Evolutionary conservation across 140 eudicot species (phyloP).

Genomic region (Erigeron philadelphicus): DNA sequence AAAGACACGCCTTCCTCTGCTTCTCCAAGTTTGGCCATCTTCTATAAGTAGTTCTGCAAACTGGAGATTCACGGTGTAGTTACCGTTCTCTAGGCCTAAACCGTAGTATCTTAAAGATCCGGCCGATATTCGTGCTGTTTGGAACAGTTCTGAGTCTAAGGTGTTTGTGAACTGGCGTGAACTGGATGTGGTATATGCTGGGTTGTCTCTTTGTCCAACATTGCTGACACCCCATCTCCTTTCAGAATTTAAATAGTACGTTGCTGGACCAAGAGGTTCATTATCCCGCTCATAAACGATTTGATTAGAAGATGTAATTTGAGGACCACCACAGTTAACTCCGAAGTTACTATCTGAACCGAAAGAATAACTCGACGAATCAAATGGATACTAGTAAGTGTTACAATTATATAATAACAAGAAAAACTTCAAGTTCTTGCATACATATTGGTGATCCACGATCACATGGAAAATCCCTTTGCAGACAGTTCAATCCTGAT

Average conservation of each 20-base stretch:
- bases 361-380: neutral
- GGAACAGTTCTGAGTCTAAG: conserved; percentile 63
- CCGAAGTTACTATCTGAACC: conserved; percentile 54
- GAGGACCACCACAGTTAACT: conserved; percentile 63
- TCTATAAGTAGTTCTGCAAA: conserved; percentile 48
- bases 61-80: conserved; percentile 59
- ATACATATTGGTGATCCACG: conserved; percentile 56
- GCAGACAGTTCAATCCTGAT: conserved; percentile 63
- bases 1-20: conserved; percentile 62
- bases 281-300: conserved; percentile 40
- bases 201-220: conserved; percentile 48
- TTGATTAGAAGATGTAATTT: conserved; percentile 35
- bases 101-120: conserved; percentile 80
- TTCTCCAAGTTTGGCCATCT: conserved; percentile 44
- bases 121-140: conserved; percentile 65
- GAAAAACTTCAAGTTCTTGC: conserved; percentile 22
- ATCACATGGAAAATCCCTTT: conserved; percentile 58
- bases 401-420: neutral
- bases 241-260: conserved; percentile 36
- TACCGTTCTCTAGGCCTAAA: conserved; percentile 68
- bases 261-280: conserved; percentile 58
- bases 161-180: conserved; percentile 46
- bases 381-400: neutral
- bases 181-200: conserved; percentile 11
- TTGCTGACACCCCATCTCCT: conserved; percentile 81